These are phyloP conservation scores for Bretschneidera sinensis DNA, from an alignment of 345 rosid species.

Conservation along the genomic window DNA sequence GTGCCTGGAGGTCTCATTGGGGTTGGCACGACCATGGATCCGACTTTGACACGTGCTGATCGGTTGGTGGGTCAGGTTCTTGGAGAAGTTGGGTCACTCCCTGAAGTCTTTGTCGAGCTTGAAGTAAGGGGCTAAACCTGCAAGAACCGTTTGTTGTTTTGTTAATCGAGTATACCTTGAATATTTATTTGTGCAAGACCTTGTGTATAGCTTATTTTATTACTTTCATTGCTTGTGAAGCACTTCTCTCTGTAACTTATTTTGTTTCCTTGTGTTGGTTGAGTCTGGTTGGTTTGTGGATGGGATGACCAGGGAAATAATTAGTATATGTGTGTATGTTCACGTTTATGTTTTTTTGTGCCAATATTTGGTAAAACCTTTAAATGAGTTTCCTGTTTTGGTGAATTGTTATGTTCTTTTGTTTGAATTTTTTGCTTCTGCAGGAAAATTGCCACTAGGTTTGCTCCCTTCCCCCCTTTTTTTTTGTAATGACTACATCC, in stretches of 20 bases:
- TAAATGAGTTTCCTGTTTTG: too few species aligned
- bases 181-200: too few species aligned
- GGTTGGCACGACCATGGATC: slow-evolving; percentile 98
- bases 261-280: too few species aligned
- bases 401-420: neutral
- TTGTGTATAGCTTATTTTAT: neutral
- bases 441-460: too few species aligned
- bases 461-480: neutral
- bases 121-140: slow-evolving; percentile 46
- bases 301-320: neutral
- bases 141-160: neutral
- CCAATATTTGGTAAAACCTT: neutral
- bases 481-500: neutral
- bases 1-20: slow-evolving; percentile 98
- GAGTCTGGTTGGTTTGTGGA: neutral
- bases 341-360: neutral
- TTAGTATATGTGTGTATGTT: neutral
- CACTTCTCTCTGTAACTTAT: neutral
- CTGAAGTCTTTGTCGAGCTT: slow-evolving; percentile 86
- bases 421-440: neutral
- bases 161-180: neutral
- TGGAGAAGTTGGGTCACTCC: slow-evolving; percentile 91
- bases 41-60: slow-evolving; percentile 93
- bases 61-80: slow-evolving; percentile 96
- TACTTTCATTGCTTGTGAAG: neutral